Conservation (phyloP, 495 filamentous ascomycete genomes). For the Penicilliopsis zonata region DNA sequence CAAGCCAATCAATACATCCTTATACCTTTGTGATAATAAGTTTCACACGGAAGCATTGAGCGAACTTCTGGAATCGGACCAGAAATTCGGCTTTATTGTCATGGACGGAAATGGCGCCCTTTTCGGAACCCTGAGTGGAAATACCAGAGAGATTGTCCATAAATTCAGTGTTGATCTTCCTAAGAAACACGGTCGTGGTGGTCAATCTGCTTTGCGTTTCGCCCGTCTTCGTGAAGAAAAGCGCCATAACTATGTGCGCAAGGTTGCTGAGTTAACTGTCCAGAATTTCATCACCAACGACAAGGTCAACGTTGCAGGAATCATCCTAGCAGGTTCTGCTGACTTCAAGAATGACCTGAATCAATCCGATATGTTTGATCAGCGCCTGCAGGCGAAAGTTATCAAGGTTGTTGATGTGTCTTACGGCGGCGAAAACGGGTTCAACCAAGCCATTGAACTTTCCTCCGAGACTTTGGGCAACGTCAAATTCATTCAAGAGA, state of each 20-base stretch:
- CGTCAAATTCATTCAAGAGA: slow-evolving; percentile 99
- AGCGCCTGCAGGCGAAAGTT: slow-evolving; percentile 81
- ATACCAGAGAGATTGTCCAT: slow-evolving; percentile 93
- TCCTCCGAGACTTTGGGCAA: slow-evolving; percentile 93
- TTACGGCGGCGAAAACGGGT: slow-evolving; percentile 97
- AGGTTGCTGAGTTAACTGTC: slow-evolving; percentile 93
- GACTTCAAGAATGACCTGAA: slow-evolving; percentile 99
- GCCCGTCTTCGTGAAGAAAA: slow-evolving; percentile 99
- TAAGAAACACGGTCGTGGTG: slow-evolving; percentile 99
- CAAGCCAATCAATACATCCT: slow-evolving; percentile 98
- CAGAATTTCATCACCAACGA: slow-evolving; percentile 98
- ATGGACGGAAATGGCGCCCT: slow-evolving; percentile 99
- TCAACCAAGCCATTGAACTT: slow-evolving; percentile 97
- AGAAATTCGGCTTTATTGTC: slow-evolving; percentile 98
- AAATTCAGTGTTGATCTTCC: slow-evolving; percentile 95
- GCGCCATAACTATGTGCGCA: slow-evolving; percentile 98
- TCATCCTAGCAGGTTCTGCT: slow-evolving; percentile 91
- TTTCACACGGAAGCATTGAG: slow-evolving; percentile 97
- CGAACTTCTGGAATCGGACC: slow-evolving; percentile 93
- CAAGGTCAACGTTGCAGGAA: slow-evolving; percentile 90
- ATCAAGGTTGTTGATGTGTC: slow-evolving; percentile 99
- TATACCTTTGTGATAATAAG: slow-evolving; percentile 99
- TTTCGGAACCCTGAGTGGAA: slow-evolving; percentile 92
- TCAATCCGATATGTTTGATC: slow-evolving; percentile 94
- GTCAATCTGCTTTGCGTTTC: slow-evolving; percentile 97